Base-by-base conservation (phyloP, 225 moss, liverwort and hornwort genomes). In the Neckera pumila region DNA sequence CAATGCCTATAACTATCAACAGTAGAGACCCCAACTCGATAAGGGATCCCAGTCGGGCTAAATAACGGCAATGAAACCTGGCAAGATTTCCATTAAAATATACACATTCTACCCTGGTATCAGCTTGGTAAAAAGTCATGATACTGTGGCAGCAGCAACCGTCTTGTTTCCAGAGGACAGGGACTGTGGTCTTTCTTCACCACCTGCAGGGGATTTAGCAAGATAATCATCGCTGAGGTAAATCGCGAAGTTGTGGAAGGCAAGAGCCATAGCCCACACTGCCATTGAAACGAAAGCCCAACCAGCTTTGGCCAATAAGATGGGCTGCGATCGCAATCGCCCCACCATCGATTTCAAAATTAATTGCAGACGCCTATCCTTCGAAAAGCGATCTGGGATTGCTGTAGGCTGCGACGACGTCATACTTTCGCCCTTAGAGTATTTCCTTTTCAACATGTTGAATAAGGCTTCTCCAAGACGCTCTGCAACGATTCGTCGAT, bases 261-360 rank as follows among this genome's bases (percentile, higher is more conserved):
- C 95, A 82, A 96, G 89, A 73, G 95, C 94, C 81, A 93, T 86
- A 73, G 96, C 97, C 90, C 93, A 96, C 65, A 95, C 89, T 7
- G 93, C 88, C 69, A 97, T 90, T 28, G 92, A 91, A 26, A 91
- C 40, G 20, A 91, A 72, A 28, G 95, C 81, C 95, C 94, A 96
- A 16, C 93, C 85, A 59, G 93, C 93, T 87, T 91, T 92, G 61
- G 93, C 86, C 76, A 93, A 84, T 59, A 96, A 88, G 79, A 97
- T 72, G 45, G 96, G 97, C 38, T 88, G 85, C 11, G 93, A 89
- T n/a, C 89, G 93, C 81, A 98, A 87, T 51, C 96, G 91, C 43
- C 92, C 90, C 25, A 91, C 89, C 86, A 98, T 88, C 4, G 92
- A 94, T 86, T 92, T 96, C 86, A 98, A 76, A 56, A 98, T 91